phyloP scores from a whole-genome alignment of 495 filamentous ascomycete genomes.

The Lindgomyces ingoldianus region DNA sequence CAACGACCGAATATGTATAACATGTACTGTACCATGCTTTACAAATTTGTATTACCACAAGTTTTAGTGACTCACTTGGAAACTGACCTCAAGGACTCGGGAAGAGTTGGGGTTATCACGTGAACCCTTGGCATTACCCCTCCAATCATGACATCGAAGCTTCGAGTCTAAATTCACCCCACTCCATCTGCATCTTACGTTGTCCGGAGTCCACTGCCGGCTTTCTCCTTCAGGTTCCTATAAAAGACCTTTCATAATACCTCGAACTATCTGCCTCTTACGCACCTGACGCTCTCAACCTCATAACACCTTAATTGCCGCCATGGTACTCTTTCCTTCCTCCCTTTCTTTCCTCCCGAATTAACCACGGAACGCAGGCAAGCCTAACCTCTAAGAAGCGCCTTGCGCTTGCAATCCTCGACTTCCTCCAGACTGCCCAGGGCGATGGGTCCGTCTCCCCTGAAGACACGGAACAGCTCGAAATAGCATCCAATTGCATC shows the following conservation, averaged over 20 bases:
- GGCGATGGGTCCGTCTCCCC: slow-evolving; percentile 82
- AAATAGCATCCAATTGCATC: slow-evolving; percentile 91
- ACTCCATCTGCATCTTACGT: neutral
- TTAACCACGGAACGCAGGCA: too few species aligned
- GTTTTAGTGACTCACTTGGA: neutral
- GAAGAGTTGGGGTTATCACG: slow-evolving; percentile 7
- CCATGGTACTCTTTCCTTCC: slow-evolving; percentile 8
- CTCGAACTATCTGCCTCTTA: neutral
- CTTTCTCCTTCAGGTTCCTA: too few species aligned
- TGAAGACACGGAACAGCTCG: slow-evolving; percentile 88
- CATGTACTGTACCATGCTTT: too few species aligned
- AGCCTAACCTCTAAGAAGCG: slow-evolving; percentile 75
- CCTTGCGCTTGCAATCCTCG: slow-evolving; percentile 93
- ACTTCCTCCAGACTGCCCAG: slow-evolving; percentile 83
- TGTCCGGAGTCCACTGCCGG: neutral
- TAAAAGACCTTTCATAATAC: too few species aligned
- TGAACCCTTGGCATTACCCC: slow-evolving; percentile 11
- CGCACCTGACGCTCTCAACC: neutral
- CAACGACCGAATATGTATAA: slow-evolving; percentile 1
- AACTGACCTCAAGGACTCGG: too few species aligned
- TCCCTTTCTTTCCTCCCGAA: neutral
- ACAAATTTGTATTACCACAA: too few species aligned
- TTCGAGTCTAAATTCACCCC: slow-evolving; percentile 19
- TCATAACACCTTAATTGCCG: slow-evolving; percentile 3
- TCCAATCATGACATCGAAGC: slow-evolving; percentile 11